Evolutionary conservation across 805 yeast species (phyloP), one percentile per base, ranked within the genome.

Genomic region (Candida montana): DNA sequence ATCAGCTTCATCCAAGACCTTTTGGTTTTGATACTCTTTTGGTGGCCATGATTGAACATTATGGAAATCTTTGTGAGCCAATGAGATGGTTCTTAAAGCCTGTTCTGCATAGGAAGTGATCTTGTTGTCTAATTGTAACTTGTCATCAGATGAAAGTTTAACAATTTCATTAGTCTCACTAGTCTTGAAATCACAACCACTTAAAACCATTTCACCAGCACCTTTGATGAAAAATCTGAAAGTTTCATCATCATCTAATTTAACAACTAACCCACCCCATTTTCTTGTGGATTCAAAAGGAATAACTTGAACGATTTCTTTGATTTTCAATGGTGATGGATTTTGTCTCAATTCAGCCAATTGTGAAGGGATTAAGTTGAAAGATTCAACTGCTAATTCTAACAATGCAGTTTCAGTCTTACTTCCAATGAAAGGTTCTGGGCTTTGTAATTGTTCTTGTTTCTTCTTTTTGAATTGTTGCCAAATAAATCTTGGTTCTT

Each of bases 261-360:
- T 70, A 39, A 82, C 71, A 6, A 89, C 81, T 17, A 88, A 64
- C 33, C 93, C 95, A 55, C 95, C 87, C 91, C 95, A 93, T 67
- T 93, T 93, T 55, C 95, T 74, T 4, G 86, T 72, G 45, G 95
- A 85, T 65, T 93, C 98, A 59, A 93, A 93, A 1, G 99, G 96
- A 42, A 90, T 77, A 5, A 77, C 67, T 62, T 87, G 95, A 2
- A 73, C 83, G 30, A 85, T 63, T 17, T 66, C 57, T 21, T 62
- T 61, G 15, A 66, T 47, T 11, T 64, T 58, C 13, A 69, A 45
- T 5, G 50, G 36, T 3, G 39, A 7, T 5, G 64, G 54, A 39
- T 67, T 50, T 18, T 54, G 47, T 45, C 82, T 69, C 48, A 77
- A 60, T 1, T 58, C 52, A 16, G 77, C 78, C 33, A 90, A 68